Percentiles rank a stretch among this genome's conserved stretches.
phyloP scores from a whole-genome alignment of 1,139 yeast species.

The Blastobotrys buckinghamii region DNA sequence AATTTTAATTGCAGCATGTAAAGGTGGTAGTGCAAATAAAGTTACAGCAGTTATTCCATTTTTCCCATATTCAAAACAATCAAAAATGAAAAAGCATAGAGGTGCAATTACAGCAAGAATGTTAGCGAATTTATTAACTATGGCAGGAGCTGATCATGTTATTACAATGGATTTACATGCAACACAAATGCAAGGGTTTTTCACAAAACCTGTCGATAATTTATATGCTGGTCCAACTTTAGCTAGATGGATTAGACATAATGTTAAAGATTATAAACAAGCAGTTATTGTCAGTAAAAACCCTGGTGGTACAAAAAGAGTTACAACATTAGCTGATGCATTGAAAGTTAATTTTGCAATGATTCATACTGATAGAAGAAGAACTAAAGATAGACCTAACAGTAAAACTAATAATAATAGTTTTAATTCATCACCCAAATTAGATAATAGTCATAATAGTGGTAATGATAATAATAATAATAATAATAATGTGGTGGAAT shows the following conservation, averaged over 20 bases:
- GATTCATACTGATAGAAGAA: slow-evolving; percentile 97
- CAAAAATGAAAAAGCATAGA: slow-evolving; percentile 96
- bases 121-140: slow-evolving; percentile 89
- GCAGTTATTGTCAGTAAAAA: slow-evolving; percentile 91
- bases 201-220: slow-evolving; percentile 94
- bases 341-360: slow-evolving; percentile 94
- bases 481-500: neutral
- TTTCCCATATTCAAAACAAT: slow-evolving; percentile 95
- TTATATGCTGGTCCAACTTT: slow-evolving; percentile 94
- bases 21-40: slow-evolving; percentile 95
- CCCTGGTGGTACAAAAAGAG: slow-evolving; percentile 98
- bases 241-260: slow-evolving; percentile 93
- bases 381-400: slow-evolving; percentile 57
- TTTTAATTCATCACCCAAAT: neutral
- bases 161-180: slow-evolving; percentile 98
- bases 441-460: too few species aligned
- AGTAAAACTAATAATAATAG: neutral
- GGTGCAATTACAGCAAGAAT: slow-evolving; percentile 99
- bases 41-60: slow-evolving; percentile 97
- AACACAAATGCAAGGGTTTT: slow-evolving; percentile 98
- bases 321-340: slow-evolving; percentile 93
- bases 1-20: slow-evolving; percentile 88
- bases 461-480: neutral
- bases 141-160: slow-evolving; percentile 99
- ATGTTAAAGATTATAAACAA: slow-evolving; percentile 72